Percentiles rank a stretch among this genome's conserved stretches.
phyloP scores from a whole-genome alignment of 2,329 filamentous ascomycete species.

The Fusarium equiseti region DNA sequence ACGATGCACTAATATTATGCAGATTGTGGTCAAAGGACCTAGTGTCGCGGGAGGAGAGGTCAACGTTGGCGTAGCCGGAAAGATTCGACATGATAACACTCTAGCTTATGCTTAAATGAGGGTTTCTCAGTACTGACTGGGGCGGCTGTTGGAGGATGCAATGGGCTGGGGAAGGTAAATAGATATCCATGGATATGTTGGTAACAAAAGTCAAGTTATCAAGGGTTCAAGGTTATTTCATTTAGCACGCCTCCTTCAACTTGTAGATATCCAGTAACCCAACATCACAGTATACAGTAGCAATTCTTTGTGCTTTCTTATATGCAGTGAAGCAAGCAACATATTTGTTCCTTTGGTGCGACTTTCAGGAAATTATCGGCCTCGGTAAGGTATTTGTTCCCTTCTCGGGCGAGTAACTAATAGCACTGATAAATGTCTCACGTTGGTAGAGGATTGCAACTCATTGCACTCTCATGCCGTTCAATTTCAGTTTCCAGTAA shows the following conservation, averaged over 20 bases:
- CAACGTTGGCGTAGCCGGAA: constrained; percentile 72
- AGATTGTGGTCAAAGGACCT: constrained; percentile 80
- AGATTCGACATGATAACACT: constrained; percentile 79
- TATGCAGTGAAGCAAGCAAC: neutral
- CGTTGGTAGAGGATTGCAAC: neutral
- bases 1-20: constrained; percentile 20
- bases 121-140: neutral
- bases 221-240: neutral
- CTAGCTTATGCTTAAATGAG: constrained; percentile 65
- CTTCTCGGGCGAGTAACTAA: neutral
- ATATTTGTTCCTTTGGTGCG: fast-evolving
- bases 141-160: neutral
- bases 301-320: neutral
- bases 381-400: neutral
- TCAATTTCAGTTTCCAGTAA: neutral
- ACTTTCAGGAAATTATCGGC: neutral
- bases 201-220: neutral
- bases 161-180: neutral
- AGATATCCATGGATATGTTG: neutral
- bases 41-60: constrained; percentile 77
- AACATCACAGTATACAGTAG: neutral
- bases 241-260: neutral
- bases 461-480: neutral
- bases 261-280: neutral
- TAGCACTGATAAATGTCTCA: neutral